Conservation (phyloP, 2,329 filamentous ascomycete genomes). For the Fusarium redolens region DNA sequence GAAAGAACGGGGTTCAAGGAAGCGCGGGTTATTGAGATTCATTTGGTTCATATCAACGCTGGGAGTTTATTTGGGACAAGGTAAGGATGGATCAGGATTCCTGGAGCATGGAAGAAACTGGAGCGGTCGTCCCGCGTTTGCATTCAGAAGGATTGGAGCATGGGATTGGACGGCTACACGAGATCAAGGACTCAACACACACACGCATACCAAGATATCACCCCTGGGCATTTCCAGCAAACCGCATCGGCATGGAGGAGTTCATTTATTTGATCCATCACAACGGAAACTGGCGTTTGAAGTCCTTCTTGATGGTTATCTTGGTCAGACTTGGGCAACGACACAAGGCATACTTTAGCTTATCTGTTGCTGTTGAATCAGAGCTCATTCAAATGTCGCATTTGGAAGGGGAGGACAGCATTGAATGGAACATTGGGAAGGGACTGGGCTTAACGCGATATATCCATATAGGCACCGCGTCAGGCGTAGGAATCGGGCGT, state of each 20-base stretch:
- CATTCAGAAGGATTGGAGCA: conserved; percentile 39
- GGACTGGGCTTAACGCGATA: conserved; percentile 9
- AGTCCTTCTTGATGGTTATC: background rate
- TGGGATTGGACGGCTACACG: conserved; percentile 40
- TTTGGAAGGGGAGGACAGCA: conserved; percentile 17
- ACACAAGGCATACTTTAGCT: background rate
- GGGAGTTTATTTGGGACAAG: conserved; percentile 39
- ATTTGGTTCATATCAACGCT: conserved; percentile 22
- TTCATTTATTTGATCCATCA: conserved; percentile 28
- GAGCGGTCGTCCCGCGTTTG: conserved; percentile 39
- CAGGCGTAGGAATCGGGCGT: conserved; percentile 7
- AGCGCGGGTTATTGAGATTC: conserved; percentile 12
- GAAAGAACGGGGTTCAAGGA: conserved; percentile 9
- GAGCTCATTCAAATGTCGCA: background rate
- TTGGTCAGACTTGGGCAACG: background rate
- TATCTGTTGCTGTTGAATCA: background rate
- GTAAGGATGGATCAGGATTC: conserved; percentile 14
- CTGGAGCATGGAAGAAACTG: conserved; percentile 38
- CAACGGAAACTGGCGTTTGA: conserved; percentile 30
- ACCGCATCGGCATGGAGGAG: conserved; percentile 27
- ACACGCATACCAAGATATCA: conserved; percentile 38
- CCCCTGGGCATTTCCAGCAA: conserved; percentile 23
- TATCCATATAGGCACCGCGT: conserved; percentile 3
- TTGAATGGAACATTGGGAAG: conserved; percentile 14
- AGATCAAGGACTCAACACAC: conserved; percentile 36